Evolutionary conservation across 352 stramenopile genomes (phyloP), one percentile per base, ranked within the genome.

Genomic region (Pythium brassicae): DNA sequence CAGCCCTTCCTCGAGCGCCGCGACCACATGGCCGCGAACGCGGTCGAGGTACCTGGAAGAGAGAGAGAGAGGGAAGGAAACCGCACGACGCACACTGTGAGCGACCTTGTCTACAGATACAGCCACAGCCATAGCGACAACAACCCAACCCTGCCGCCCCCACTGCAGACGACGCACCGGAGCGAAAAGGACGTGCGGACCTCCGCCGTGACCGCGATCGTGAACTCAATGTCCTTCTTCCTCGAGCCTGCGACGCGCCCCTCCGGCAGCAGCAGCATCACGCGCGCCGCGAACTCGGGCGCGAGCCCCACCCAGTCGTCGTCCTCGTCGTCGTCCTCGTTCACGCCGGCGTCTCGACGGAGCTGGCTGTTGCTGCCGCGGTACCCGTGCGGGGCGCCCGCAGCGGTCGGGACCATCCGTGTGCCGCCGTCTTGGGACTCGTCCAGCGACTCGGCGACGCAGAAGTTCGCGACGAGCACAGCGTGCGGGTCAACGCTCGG

Each of bases 191-290:
- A 92, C 32, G 81, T 92, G 27, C 84, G 68, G 22, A 76, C 47
- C 8, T 54, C 46, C 39, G 67, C 62, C 17, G 53, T 25, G 25
- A 82, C 65, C 25, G 54, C 54, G 27, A 92, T 71, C 19, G 82
- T 92, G 25, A 85, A 87, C 58, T 92, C 82, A 46, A 71, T 67
- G 51, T 89, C 82, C 43, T 85, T 85, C 34, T 71, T 74, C 20
- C 78, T 74, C 0, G 69, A 73, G 9, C 77, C 73, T 50, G 72
- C 65, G n/a, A 89, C 69, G 14, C 71, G 72, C 1, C 68, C 64
- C 6, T 81, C 68, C 3, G 81, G 81, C 14, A 94, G 57, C 37
- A 83, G 29, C 19, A 94, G 39, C 78, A 94, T 84, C 19, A 90
- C 65, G 23, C 84, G 80, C 20, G 76, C 75, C 1, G 75, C 71